Evolutionary conservation across 2,329 filamentous ascomycete species (phyloP), one percentile per base, ranked within the genome.

Genomic region (Trichoderma citrinoviride): DNA sequence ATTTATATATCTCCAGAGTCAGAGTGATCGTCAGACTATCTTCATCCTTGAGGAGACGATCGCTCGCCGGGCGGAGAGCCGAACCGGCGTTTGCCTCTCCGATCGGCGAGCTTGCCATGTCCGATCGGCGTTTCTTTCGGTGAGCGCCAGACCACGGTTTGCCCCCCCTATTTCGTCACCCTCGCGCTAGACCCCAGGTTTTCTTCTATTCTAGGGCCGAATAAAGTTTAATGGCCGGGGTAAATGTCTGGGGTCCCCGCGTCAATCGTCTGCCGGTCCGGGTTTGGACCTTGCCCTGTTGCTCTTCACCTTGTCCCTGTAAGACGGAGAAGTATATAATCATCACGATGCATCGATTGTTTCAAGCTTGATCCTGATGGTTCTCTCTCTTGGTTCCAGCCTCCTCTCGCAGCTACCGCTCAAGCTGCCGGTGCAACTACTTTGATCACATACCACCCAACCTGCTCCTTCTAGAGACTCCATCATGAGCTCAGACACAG

Each of bases 241-340:
- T 53, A 53, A 53, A 33, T n/a, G 2, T 44, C 54, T 61, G 57
- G 57, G 57, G 57, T 52, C 57, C 57, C 57, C 57, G 47, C 57
- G 33, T 60, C 21, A 6, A 10, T 33, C 23, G 19, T n/a, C 21
- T 61, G 57, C 57, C 57, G 57, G 47, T 61, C 37, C 57, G 57
- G 57, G 46, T 37, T 19, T 23, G 15, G 37, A 33, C 17, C 21
- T 8, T 60, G 21, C 46, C n/a, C 46, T 29, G 27, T 14, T 47
- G 21, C 33, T 25, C 57, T 7, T 49, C 21, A 7, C 4, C 47
- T 52, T 33, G 10, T 33, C 10, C 7, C 23, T 43, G 17, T 53
- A 61, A 27, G 40, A 43, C 47, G 33, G 52, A 43, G 21, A 47
- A 44, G 52, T 61, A 61, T 61, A 61, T 37, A 37, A 5, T 44